Conservation (phyloP, 2,329 filamentous ascomycete species). For the Xylariaceae sp. region DNA sequence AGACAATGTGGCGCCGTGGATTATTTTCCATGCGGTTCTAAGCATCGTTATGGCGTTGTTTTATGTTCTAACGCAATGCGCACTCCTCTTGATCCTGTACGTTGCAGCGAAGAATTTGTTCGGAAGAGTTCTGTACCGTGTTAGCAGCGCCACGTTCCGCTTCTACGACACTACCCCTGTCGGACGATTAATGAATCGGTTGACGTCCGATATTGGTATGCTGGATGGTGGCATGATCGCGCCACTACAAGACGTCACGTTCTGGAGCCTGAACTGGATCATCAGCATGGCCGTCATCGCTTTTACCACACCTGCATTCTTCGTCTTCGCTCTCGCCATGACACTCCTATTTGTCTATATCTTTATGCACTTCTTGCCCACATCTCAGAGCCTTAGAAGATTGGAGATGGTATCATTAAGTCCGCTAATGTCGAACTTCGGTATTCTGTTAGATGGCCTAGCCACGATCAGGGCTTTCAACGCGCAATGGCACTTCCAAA, state of each 20-base stretch:
- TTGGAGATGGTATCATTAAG: constrained; percentile 88
- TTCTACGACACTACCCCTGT: constrained; percentile 91
- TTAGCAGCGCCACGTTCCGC: constrained; percentile 77
- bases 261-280: constrained; percentile 65
- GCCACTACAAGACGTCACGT: constrained; percentile 68
- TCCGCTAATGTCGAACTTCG: constrained; percentile 89
- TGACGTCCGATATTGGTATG: constrained; percentile 86
- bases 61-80: constrained; percentile 58
- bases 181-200: constrained; percentile 84
- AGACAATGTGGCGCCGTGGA: constrained; percentile 68
- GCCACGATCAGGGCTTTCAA: constrained; percentile 83
- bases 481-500: constrained; percentile 74
- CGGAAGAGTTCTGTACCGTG: constrained; percentile 63
- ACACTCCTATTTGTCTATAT: constrained; percentile 66
- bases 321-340: constrained; percentile 66
- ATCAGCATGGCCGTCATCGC: constrained; percentile 75
- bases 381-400: constrained; percentile 76
- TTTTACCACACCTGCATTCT: constrained; percentile 71
- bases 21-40: constrained; percentile 66
- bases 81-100: constrained; percentile 75
- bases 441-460: constrained; percentile 77
- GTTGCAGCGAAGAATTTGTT: constrained; percentile 74
- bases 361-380: constrained; percentile 74
- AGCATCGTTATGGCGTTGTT: constrained; percentile 56
- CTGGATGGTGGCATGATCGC: constrained; percentile 81